Evolutionary conservation across 2,329 filamentous ascomycete genomes (phyloP), one percentile per base, ranked within the genome.

Genomic region (Penicillium sp.): DNA sequence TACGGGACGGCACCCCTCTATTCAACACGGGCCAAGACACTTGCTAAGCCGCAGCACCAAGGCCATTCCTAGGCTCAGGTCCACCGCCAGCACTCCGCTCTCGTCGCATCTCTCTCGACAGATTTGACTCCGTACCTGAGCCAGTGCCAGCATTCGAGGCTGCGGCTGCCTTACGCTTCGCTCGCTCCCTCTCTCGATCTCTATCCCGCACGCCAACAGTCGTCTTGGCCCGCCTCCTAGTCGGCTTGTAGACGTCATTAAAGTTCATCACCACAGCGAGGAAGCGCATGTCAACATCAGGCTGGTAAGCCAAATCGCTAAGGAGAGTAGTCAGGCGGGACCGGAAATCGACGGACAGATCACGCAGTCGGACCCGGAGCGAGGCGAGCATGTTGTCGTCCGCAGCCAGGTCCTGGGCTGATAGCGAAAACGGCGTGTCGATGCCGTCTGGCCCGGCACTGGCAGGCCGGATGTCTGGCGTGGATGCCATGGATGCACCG

Each of bases 241-340:
- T 85, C 14, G 91, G 90, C 76, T 91, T 86, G 76, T 98, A 98
- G 28, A 96, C 90, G 74, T 98, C 94, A 77, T 99, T 99, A 78
- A 98, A 99, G 78, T 98, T 99, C 92, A 99, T 98, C 42, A 95
- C 91, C 49, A 98, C 92, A 41, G 92, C 95, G 66, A 99, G 79
- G 81, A 98, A 98, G 56, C 94, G 85, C 88, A 99, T 91, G 75
- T 99, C 95, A 54, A 93, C 88, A 74, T 99, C 95, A 0, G 92
- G 89, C 77, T 98, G 94, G 77, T 96, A 94, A 8, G 92, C 90
- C 63, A 99, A 76, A 74, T 99, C 96, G 14, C 95, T 92, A 3
- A 99, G 81, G 56, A 99, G 79, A 42, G 93, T 82, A 73, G 92
- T 92, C 51, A 98, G 84, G 31, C 90, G 86, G 1, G 85, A 83